These are phyloP conservation scores for Ophiosphaerella narmari DNA, from an alignment of 2,329 filamentous ascomycete genomes.

Conservation along the genomic window DNA sequence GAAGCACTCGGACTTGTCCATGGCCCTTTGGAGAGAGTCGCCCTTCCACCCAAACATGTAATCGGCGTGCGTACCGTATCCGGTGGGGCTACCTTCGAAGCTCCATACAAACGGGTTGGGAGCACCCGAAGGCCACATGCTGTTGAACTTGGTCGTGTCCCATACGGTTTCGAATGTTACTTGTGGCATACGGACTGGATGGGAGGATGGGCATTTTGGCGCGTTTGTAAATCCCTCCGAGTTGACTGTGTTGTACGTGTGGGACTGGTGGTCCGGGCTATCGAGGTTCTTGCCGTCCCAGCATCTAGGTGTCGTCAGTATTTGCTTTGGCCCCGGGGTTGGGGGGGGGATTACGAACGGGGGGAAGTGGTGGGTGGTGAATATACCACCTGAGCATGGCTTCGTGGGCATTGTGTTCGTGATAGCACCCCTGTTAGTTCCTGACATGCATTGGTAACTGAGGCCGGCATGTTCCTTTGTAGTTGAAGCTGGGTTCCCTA, in stretches of 20 bases:
- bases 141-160: constrained; percentile 33
- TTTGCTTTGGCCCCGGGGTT: neutral
- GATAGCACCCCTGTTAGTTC: constrained; percentile 22
- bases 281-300: constrained; percentile 48
- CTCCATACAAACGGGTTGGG: constrained; percentile 27
- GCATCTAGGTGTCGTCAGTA: constrained; percentile 22
- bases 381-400: constrained; percentile 32
- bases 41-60: constrained; percentile 31
- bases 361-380: constrained; percentile 31
- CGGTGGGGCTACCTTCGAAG: constrained; percentile 17
- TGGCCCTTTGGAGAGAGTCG: constrained; percentile 17
- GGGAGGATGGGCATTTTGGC: constrained; percentile 22
- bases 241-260: constrained; percentile 36
- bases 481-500: constrained; percentile 36
- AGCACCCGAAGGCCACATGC: constrained; percentile 22
- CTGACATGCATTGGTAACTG: constrained; percentile 27
- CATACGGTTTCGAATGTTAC: constrained; percentile 30
- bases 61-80: constrained; percentile 28
- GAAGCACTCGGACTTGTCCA: constrained; percentile 25
- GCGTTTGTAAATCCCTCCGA: constrained; percentile 28
- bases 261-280: constrained; percentile 60
- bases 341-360: constrained; percentile 14
- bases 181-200: constrained; percentile 30
- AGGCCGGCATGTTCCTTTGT: constrained; percentile 23
- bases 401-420: constrained; percentile 24